phyloP scores from a whole-genome alignment of 2,329 filamentous ascomycete species.

The Graphilbum ipis-grandicollis region DNA sequence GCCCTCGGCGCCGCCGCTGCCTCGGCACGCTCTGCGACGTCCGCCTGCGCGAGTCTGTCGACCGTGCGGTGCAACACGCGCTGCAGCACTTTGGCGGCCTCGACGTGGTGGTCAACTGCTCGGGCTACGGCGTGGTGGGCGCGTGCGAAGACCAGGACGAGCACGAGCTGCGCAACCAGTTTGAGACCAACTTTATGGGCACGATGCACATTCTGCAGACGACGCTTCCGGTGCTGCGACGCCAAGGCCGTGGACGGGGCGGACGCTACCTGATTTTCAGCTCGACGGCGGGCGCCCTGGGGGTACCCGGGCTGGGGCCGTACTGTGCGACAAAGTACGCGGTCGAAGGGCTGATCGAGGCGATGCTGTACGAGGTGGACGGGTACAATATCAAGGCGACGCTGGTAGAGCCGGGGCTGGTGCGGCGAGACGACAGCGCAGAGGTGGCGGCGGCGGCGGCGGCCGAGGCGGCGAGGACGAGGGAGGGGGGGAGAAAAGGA shows the following conservation, averaged over 20 bases:
- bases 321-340: conserved; percentile 98
- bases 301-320: conserved; percentile 79
- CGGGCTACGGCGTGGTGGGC: conserved; percentile 87
- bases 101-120: conserved; percentile 85
- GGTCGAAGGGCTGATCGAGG: conserved; percentile 87
- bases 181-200: conserved; percentile 95
- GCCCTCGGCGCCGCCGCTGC: conserved; percentile 57
- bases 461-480: conserved; percentile 10
- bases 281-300: conserved; percentile 79
- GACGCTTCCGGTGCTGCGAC: conserved; percentile 73
- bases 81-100: conserved; percentile 63
- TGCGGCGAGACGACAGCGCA: conserved; percentile 57
- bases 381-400: conserved; percentile 84
- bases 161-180: conserved; percentile 85
- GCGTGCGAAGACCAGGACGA: conserved; percentile 95
- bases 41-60: conserved; percentile 61
- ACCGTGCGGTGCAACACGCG: conserved; percentile 49
- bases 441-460: neutral
- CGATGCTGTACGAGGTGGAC: conserved; percentile 91
- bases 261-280: conserved; percentile 92
- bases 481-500: no score
- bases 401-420: conserved; percentile 77
- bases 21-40: conserved; percentile 82
- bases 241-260: conserved; percentile 24
- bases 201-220: conserved; percentile 85